Conservation (phyloP, 495 filamentous ascomycete species). For the Lineolata rhizophorae region DNA sequence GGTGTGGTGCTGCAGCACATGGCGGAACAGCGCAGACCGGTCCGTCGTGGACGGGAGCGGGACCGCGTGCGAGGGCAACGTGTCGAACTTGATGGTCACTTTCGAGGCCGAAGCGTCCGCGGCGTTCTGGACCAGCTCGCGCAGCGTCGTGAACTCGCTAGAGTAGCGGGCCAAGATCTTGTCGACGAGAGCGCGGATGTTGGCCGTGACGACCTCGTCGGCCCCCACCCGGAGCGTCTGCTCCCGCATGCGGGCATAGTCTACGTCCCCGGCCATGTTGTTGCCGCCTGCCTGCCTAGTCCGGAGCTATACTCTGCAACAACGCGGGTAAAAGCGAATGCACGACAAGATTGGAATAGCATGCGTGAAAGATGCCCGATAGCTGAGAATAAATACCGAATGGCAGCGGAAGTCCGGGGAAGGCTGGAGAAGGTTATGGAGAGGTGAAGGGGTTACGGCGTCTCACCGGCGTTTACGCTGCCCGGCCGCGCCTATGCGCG, state of each 20-base stretch:
- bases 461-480: too few species aligned
- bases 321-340: too few species aligned
- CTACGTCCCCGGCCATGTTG: not conserved
- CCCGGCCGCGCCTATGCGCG: too few species aligned
- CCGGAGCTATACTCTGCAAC: too few species aligned
- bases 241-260: not conserved
- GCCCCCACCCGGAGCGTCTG: too few species aligned
- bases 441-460: too few species aligned
- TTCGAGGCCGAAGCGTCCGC: conserved; percentile 82
- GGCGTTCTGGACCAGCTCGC: conserved; percentile 95
- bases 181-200: conserved; percentile 89
- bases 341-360: too few species aligned
- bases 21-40: conserved; percentile 50
- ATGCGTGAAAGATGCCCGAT: too few species aligned
- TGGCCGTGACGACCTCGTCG: conserved; percentile 96
- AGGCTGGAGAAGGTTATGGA: too few species aligned
- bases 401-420: too few species aligned
- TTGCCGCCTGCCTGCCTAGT: too few species aligned
- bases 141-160: conserved; percentile 65
- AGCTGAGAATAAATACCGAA: too few species aligned
- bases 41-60: conserved; percentile 47
- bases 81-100: conserved; percentile 81
- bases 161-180: conserved; percentile 92
- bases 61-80: conserved; percentile 52
- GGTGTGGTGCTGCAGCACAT: conserved; percentile 64